Conservation (phyloP, 208 protist species). For the Trypanosoma conorhini region DNA sequence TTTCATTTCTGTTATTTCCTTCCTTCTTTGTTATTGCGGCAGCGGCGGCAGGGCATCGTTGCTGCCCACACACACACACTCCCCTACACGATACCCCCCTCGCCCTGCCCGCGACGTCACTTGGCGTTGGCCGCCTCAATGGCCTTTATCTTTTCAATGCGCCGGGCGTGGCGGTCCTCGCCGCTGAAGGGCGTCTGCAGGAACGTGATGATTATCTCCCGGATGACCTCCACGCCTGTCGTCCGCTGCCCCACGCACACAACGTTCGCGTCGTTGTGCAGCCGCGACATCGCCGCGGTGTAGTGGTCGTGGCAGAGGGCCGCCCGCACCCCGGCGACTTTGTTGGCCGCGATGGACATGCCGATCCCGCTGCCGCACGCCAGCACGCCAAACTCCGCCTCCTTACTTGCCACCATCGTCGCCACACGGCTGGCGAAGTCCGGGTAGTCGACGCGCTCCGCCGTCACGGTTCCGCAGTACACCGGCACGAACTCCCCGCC, state of each 20-base stretch:
- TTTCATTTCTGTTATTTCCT: background rate
- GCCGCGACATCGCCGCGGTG: constrained; percentile 79
- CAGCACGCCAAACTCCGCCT: constrained; percentile 81
- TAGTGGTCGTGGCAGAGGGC: constrained; percentile 94
- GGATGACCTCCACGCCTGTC: constrained; percentile 79
- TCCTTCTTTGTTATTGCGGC: background rate
- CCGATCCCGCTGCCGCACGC: constrained; percentile 96
- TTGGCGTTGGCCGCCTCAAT: constrained; percentile 2
- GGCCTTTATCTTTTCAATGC: constrained; percentile 65
- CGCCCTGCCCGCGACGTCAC: background rate
- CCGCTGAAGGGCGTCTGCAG: constrained; percentile 82
- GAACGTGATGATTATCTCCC: constrained; percentile 88
- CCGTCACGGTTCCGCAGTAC: constrained; percentile 69
- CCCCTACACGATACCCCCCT: background rate
- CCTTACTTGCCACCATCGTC: constrained; percentile 54
- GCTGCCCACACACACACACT: background rate
- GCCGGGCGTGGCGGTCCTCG: constrained; percentile 63
- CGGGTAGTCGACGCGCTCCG: constrained; percentile 91
- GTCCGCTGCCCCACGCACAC: constrained; percentile 88
- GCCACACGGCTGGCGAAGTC: constrained; percentile 83
- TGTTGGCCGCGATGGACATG: constrained; percentile 96
- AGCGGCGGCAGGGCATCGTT: background rate
- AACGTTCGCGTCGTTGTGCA: constrained; percentile 95
- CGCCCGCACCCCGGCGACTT: constrained; percentile 89
- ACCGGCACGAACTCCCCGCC: constrained; percentile 56